These are phyloP conservation scores for Argentina anserina DNA, from an alignment of 306 rosid species.

Conservation along the genomic window DNA sequence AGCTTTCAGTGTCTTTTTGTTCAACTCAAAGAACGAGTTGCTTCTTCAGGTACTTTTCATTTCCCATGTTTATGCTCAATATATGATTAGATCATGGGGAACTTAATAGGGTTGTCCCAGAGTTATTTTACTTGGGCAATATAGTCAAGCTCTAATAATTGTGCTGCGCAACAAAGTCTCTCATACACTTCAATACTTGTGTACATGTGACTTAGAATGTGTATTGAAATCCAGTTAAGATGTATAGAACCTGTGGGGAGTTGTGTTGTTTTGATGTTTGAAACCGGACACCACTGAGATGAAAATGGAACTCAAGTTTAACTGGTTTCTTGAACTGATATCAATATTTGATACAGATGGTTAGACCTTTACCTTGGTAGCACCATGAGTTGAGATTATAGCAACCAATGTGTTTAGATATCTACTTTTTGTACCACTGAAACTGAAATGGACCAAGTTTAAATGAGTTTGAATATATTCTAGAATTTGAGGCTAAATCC, in stretches of 20 bases:
- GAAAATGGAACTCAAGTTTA: background rate
- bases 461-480: background rate
- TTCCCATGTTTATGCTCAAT: background rate
- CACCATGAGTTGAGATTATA: background rate
- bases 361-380: background rate
- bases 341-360: background rate
- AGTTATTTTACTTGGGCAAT: background rate
- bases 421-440: background rate
- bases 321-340: background rate
- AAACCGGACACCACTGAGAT: background rate
- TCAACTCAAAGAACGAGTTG: constrained; percentile 85
- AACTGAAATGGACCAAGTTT: background rate
- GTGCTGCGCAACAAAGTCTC: background rate
- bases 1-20: constrained; percentile 95
- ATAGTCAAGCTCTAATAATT: background rate
- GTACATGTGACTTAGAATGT: background rate
- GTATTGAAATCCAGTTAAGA: background rate
- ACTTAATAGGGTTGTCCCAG: background rate
- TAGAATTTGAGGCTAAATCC: background rate
- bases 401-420: background rate
- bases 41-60: constrained; percentile 77
- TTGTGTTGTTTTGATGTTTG: background rate
- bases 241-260: background rate
- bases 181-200: background rate
- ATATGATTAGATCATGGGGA: background rate